Evolutionary conservation across 192 early-diverging fungal species (phyloP).

Genomic region (Coemansia sp.): DNA sequence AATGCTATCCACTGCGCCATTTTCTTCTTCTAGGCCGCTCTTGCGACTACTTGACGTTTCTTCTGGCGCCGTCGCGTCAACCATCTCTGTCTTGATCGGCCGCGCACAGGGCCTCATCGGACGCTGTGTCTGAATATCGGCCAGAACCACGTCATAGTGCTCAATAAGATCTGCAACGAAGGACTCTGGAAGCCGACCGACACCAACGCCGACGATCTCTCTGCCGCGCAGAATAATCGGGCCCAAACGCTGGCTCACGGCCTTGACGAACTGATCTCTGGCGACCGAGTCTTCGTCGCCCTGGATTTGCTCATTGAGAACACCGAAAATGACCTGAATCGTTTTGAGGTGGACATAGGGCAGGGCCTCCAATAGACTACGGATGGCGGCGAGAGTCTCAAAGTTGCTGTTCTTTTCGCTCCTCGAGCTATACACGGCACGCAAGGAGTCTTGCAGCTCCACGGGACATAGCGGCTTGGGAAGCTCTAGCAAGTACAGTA

Average conservation of each 20-base stretch:
- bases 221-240: constrained; percentile 54
- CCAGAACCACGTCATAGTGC: constrained; percentile 49
- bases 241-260: constrained; percentile 43
- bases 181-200: constrained; percentile 43
- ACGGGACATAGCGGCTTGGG: constrained; percentile 69
- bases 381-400: constrained; percentile 29
- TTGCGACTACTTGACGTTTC: neutral
- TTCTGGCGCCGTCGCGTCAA: neutral
- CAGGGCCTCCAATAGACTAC: constrained; percentile 33
- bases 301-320: constrained; percentile 30
- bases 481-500: constrained; percentile 74
- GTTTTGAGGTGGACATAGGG: constrained; percentile 48
- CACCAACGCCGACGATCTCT: constrained; percentile 43
- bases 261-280: constrained; percentile 32
- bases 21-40: neutral
- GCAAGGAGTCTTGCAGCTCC: constrained; percentile 71
- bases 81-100: constrained; percentile 22
- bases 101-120: constrained; percentile 38
- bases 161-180: constrained; percentile 48
- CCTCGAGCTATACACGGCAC: constrained; percentile 62
- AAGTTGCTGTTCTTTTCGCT: constrained; percentile 34
- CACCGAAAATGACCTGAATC: constrained; percentile 42
- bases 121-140: constrained; percentile 20
- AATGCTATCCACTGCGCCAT: neutral
- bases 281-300: constrained; percentile 19